phyloP scores from a whole-genome alignment of 2,329 filamentous ascomycete species.

The Scedosporium apiospermum region DNA sequence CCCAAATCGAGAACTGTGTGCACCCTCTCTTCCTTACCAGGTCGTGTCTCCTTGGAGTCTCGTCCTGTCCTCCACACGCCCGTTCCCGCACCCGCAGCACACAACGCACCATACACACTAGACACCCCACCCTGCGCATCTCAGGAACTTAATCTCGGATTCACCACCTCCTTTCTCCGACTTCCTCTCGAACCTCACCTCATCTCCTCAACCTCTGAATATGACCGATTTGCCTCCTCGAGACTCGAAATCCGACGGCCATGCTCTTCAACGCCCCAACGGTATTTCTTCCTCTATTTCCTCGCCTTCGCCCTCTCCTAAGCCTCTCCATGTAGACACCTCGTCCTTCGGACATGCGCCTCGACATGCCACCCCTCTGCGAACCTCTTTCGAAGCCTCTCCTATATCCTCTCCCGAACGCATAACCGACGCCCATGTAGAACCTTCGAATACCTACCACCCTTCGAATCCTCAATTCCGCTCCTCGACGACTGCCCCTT shows the following conservation, averaged over 20 bases:
- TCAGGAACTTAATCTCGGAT: background rate
- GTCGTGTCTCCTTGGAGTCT: background rate
- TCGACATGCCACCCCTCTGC: slow-evolving; percentile 1
- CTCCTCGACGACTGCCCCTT: background rate
- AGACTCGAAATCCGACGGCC: background rate
- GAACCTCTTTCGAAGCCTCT: slow-evolving; percentile 1
- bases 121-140: background rate
- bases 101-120: background rate
- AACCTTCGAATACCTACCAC: background rate
- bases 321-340: background rate
- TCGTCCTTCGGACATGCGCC: background rate
- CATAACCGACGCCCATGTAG: background rate
- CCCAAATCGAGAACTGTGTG: background rate
- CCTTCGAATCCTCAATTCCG: background rate
- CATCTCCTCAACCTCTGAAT: background rate
- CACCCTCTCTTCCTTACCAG: too few species aligned
- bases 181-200: background rate
- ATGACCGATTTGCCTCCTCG: background rate
- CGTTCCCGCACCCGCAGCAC: background rate
- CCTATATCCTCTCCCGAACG: background rate
- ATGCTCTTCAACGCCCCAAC: background rate
- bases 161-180: background rate
- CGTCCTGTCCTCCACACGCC: background rate
- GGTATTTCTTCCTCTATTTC: background rate
- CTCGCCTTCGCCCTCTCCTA: background rate